These are phyloP conservation scores for Lentinula boryana DNA, from an alignment of 768 basidiomycete genomes.

Conservation along the genomic window DNA sequence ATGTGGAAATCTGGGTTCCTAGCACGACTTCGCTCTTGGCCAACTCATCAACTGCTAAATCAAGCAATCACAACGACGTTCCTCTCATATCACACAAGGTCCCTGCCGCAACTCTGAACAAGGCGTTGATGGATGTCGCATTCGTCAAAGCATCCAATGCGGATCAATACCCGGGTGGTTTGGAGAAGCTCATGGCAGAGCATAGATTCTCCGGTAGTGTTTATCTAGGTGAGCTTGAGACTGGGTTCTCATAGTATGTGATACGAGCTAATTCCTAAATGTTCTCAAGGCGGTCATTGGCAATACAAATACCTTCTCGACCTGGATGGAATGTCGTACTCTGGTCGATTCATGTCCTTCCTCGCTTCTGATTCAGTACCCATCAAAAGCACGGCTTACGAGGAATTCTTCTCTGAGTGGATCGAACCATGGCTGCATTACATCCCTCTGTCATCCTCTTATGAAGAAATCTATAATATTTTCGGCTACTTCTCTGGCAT, in stretches of 20 bases:
- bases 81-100: slow-evolving; percentile 14
- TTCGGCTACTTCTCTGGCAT: slow-evolving; percentile 91
- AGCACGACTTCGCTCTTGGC: neutral
- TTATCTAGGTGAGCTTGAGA: slow-evolving; percentile 46
- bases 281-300: slow-evolving; percentile 45
- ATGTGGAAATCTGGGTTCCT: slow-evolving; percentile 31
- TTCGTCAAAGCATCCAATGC: slow-evolving; percentile 57
- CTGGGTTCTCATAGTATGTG: too few relatives aligned
- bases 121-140: slow-evolving; percentile 64
- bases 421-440: slow-evolving; percentile 88
- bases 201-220: slow-evolving; percentile 74
- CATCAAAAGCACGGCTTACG: slow-evolving; percentile 66
- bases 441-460: slow-evolving; percentile 84
- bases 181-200: slow-evolving; percentile 51
- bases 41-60: neutral
- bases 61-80: neutral
- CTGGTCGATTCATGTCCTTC: slow-evolving; percentile 59
- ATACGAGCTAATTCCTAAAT: neutral
- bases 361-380: slow-evolving; percentile 61
- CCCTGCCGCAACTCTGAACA: slow-evolving; percentile 44
- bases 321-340: slow-evolving; percentile 75
- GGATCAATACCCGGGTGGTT: slow-evolving; percentile 69
- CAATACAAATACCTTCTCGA: slow-evolving; percentile 65
- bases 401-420: slow-evolving; percentile 70
- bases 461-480: slow-evolving; percentile 91